A percentile compares a stretch with the other conserved stretches of the same genome.
Evolutionary conservation across 352 stramenopile genomes (phyloP).

Genomic region (Pythium aquatile): DNA sequence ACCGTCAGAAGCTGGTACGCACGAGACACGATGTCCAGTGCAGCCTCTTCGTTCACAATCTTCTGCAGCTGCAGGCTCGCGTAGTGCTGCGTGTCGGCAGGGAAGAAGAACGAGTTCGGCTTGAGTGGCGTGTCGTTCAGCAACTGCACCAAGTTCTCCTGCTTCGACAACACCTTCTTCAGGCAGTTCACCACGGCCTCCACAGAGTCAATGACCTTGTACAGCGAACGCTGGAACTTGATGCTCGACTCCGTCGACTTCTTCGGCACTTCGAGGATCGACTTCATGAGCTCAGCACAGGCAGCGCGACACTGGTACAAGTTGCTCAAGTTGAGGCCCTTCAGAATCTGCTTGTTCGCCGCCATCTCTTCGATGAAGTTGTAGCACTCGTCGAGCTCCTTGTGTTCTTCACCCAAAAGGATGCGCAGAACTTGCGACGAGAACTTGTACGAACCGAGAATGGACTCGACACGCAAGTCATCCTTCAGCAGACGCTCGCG

Average conservation of each 20-base stretch:
- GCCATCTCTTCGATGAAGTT: conserved; percentile 87
- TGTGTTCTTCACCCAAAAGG: conserved; percentile 82
- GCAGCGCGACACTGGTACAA: conserved; percentile 70
- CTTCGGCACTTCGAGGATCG: conserved; percentile 79
- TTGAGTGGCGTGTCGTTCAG: conserved; percentile 84
- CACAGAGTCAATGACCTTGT: conserved; percentile 83
- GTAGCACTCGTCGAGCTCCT: conserved; percentile 80
- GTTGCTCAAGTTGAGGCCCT: conserved; percentile 79
- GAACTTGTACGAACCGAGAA: conserved; percentile 87
- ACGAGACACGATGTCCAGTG: conserved; percentile 80
- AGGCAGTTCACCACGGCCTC: conserved; percentile 80
- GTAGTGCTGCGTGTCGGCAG: conserved; percentile 79
- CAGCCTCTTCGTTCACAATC: conserved; percentile 79
- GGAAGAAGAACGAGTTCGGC: conserved; percentile 89
- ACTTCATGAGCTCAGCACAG: conserved; percentile 82
- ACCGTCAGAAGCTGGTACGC: conserved; percentile 87
- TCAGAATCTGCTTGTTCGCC: conserved; percentile 68
- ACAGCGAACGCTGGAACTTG: conserved; percentile 85
- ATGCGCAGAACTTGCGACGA: conserved; percentile 78
- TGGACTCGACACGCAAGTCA: conserved; percentile 76
- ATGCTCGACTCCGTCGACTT: conserved; percentile 74
- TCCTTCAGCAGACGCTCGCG: conserved; percentile 82
- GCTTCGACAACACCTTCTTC: conserved; percentile 83
- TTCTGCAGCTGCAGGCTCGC: conserved; percentile 75
- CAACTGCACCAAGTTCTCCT: conserved; percentile 85